Conservation (phyloP, 257 asterid species). For the Solanum stenotomum region DNA sequence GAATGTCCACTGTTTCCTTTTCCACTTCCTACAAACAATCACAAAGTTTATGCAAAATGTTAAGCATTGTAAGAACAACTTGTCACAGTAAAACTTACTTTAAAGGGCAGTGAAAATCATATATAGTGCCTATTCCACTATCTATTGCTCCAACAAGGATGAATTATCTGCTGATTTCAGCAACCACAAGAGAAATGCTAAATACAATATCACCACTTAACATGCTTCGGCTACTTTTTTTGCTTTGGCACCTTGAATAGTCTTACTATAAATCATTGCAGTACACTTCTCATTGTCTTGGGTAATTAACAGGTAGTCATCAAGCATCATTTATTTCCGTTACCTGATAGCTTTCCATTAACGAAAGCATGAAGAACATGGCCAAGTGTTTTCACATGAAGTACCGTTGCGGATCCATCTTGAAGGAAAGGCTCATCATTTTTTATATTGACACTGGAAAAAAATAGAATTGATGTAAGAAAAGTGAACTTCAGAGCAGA, state of each 20-base stretch:
- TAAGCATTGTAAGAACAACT: neutral
- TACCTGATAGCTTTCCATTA: slow-evolving; percentile 78
- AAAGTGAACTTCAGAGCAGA: neutral
- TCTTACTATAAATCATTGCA: neutral
- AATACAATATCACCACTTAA: neutral
- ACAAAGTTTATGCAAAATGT: neutral
- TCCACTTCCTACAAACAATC: slow-evolving; percentile 44
- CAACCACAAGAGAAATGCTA: neutral
- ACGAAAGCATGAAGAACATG: slow-evolving; percentile 58
- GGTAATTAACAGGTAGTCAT: neutral
- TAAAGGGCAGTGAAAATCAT: neutral
- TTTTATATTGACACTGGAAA: slow-evolving; percentile 41
- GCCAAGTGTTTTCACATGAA: slow-evolving; percentile 71
- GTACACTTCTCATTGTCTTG: neutral
- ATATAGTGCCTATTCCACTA: neutral
- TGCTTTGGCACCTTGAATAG: neutral
- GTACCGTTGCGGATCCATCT: slow-evolving; percentile 53
- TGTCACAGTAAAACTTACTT: neutral
- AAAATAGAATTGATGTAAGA: neutral
- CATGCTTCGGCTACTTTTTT: neutral
- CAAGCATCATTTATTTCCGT: neutral
- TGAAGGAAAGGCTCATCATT: slow-evolving; percentile 45
- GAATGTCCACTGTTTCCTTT: slow-evolving; percentile 37
- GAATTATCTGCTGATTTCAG: neutral
- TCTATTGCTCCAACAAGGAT: neutral